Evolutionary conservation across 805 yeast genomes (phyloP).

Genomic region (Lipomyces kockii): DNA sequence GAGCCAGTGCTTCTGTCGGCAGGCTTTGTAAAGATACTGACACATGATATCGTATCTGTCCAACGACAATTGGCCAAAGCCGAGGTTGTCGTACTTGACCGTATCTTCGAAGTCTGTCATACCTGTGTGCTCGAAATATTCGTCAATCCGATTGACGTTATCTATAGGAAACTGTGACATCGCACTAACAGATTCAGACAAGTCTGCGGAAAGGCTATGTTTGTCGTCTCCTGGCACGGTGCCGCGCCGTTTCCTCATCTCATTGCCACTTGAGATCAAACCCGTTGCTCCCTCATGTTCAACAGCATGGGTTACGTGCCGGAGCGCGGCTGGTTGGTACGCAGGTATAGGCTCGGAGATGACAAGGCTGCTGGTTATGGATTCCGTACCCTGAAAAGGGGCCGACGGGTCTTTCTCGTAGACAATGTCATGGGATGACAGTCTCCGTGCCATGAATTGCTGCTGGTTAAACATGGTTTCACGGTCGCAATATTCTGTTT

Average conservation of each 20-base stretch:
- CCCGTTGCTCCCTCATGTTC: neutral
- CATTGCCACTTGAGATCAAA: neutral
- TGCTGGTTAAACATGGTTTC: neutral
- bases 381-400: neutral
- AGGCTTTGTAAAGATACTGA: conserved; percentile 21
- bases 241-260: neutral
- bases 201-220: neutral
- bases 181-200: neutral
- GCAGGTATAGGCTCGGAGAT: neutral
- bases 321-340: conserved; percentile 3
- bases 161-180: neutral
- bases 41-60: conserved; percentile 33
- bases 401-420: neutral
- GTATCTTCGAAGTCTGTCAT: neutral
- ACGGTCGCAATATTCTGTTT: neutral
- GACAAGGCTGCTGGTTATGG: neutral
- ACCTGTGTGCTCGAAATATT: neutral
- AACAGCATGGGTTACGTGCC: neutral
- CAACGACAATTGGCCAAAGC: neutral
- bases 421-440: neutral
- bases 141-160: neutral
- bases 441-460: neutral
- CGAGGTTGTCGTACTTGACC: neutral
- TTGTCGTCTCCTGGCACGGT: neutral
- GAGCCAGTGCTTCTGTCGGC: conserved; percentile 25